A percentile compares a stretch with the other conserved stretches of the same genome.
Conservation (phyloP, 2,329 filamentous ascomycete species). For the Beauveria scarabaeidicola region DNA sequence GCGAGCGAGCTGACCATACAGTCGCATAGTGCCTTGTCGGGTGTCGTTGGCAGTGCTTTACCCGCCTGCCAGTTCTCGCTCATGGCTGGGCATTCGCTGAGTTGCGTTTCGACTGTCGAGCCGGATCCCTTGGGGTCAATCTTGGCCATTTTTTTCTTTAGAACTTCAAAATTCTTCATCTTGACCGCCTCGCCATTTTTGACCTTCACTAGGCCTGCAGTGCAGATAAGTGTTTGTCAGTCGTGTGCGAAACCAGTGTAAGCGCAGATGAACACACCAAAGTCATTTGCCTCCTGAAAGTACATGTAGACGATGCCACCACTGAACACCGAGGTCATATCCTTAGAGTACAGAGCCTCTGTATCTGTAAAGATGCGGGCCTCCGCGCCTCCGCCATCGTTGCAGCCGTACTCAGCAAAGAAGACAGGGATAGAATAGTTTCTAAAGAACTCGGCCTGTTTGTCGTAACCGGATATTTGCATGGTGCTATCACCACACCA, state of each 20-base stretch:
- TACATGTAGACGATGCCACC: slow-evolving; percentile 99
- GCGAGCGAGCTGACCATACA: too few relatives aligned
- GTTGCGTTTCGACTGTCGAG: slow-evolving; percentile 66
- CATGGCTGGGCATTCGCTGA: slow-evolving; percentile 27
- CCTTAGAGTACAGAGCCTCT: slow-evolving; percentile 62
- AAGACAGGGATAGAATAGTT: slow-evolving; percentile 91
- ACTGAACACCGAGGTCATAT: slow-evolving; percentile 85
- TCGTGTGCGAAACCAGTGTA: too few relatives aligned
- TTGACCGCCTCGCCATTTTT: too few relatives aligned
- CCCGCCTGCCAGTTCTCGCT: too few relatives aligned
- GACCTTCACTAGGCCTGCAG: slow-evolving; percentile 42
- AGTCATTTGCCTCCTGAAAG: slow-evolving; percentile 85
- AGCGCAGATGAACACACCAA: slow-evolving; percentile 43
- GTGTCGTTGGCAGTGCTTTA: too few relatives aligned
- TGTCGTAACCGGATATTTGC: slow-evolving; percentile 67
- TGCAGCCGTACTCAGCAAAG: slow-evolving; percentile 99
- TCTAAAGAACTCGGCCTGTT: slow-evolving; percentile 76
- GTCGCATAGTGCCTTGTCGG: too few relatives aligned
- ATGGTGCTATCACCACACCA: slow-evolving; percentile 89
- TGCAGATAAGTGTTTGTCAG: slow-evolving; percentile 57
- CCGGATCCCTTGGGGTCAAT: slow-evolving; percentile 62
- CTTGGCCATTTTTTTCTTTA: slow-evolving; percentile 21
- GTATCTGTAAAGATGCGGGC: slow-evolving; percentile 82
- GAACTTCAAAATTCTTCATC: too few relatives aligned
- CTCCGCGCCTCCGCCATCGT: slow-evolving; percentile 49